phyloP scores from a whole-genome alignment of 768 basidiomycete genomes.

The Daedaleopsis sinensis region DNA sequence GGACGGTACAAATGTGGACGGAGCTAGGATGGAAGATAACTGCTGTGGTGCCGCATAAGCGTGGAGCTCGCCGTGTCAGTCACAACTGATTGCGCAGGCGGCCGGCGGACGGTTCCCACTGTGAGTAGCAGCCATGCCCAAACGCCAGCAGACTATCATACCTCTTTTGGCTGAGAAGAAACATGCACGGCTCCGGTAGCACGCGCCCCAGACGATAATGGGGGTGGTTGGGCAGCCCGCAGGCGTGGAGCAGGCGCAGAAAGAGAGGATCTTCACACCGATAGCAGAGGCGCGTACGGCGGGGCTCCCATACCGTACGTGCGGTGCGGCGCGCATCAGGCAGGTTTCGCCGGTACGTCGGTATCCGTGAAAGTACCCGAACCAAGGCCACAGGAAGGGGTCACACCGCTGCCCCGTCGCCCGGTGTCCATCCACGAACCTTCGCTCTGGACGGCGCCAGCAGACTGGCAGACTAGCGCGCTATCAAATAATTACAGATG shows the following conservation, averaged over 20 bases:
- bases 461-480: neutral
- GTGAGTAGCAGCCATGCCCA: constrained; percentile 12
- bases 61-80: neutral
- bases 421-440: neutral
- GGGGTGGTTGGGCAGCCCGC: constrained; percentile 3
- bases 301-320: constrained; percentile 17
- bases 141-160: constrained; percentile 4
- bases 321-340: constrained; percentile 13
- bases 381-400: constrained; percentile 6
- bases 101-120: constrained; percentile 15
- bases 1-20: neutral
- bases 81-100: neutral
- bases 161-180: constrained; percentile 8
- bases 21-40: neutral
- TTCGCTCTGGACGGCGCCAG: neutral
- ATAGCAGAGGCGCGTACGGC: neutral
- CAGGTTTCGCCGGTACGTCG: constrained; percentile 20
- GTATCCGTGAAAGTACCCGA: constrained; percentile 9
- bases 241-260: constrained; percentile 11
- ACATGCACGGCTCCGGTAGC: constrained; percentile 10
- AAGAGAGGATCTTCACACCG: constrained; percentile 14
- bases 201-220: neutral
- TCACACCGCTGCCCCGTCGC: constrained; percentile 6
- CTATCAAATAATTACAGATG: neutral
- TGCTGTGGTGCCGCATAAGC: neutral